These are phyloP conservation scores for Vitis labrusca DNA, from an alignment of 164 flowering plant genomes.

Conservation along the genomic window DNA sequence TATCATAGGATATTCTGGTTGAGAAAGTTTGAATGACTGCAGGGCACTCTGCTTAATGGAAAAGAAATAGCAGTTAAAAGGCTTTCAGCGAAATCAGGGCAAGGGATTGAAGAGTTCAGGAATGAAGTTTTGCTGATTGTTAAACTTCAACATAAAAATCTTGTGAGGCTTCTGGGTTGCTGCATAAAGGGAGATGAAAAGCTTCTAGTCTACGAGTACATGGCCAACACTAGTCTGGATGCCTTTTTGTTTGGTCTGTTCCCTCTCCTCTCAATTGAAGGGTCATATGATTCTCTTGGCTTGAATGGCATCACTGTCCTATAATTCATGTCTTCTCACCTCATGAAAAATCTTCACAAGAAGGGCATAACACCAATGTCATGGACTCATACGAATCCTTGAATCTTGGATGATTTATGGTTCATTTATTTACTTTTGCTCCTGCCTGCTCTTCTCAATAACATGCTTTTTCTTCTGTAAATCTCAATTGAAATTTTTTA, in stretches of 20 bases:
- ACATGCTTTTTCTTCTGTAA: too few species aligned
- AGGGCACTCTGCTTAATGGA: conserved; percentile 40
- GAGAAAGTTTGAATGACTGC: conserved; percentile 6
- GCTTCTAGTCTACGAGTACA: conserved; percentile 46
- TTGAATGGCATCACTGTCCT: background rate
- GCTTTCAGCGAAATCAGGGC: conserved; percentile 33
- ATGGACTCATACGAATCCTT: too few species aligned
- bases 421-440: too few species aligned
- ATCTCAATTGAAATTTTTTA: background rate
- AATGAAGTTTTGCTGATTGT: conserved; percentile 42
- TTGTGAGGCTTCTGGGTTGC: conserved; percentile 50
- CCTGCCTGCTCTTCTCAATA: too few species aligned
- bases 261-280: background rate
- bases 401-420: too few species aligned
- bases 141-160: conserved; percentile 50
- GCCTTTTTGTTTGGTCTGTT: conserved; percentile 38
- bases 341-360: too few species aligned
- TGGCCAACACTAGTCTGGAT: conserved; percentile 50
- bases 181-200: conserved; percentile 38
- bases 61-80: conserved; percentile 50
- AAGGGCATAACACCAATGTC: too few species aligned
- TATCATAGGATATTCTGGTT: background rate
- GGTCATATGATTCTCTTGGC: too few species aligned
- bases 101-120: conserved; percentile 42
- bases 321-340: too few species aligned